phyloP scores from a whole-genome alignment of 306 rosid species.

The Corylus heterophylla region DNA sequence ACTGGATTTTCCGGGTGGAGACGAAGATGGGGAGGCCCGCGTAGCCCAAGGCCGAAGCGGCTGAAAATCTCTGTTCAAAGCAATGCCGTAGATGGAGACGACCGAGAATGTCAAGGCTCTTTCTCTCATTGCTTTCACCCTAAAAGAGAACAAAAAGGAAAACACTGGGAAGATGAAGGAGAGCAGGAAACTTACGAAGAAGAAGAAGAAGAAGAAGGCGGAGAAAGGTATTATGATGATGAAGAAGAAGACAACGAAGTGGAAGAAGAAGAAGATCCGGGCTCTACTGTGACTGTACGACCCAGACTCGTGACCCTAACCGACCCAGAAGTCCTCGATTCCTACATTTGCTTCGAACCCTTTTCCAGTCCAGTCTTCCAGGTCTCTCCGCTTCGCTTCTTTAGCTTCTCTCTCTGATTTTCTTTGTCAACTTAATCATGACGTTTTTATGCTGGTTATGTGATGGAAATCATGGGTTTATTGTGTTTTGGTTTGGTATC shows the following conservation, averaged over 20 bases:
- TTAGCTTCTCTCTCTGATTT: background rate
- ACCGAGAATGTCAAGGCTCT: too few relatives aligned
- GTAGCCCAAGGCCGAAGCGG: slow-evolving; percentile 40
- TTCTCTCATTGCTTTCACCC: too few relatives aligned
- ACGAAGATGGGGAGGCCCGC: slow-evolving; percentile 62
- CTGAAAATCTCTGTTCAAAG: slow-evolving; percentile 22
- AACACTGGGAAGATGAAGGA: background rate
- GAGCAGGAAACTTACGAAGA: slow-evolving; percentile 7
- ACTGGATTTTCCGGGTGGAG: slow-evolving; percentile 33
- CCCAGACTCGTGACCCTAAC: slow-evolving; percentile 34
- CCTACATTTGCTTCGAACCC: slow-evolving; percentile 70
- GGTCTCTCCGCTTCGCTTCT: slow-evolving; percentile 35
- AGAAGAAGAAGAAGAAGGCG: slow-evolving; percentile 8
- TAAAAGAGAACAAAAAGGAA: background rate
- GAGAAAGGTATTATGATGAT: background rate
- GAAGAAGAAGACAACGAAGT: background rate
- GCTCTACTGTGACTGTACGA: background rate
- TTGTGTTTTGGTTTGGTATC: background rate
- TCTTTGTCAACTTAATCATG: too few relatives aligned
- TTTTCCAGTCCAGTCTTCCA: slow-evolving; percentile 66
- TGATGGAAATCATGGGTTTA: background rate
- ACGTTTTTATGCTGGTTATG: background rate
- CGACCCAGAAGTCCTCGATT: slow-evolving; percentile 84
- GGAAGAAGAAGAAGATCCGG: background rate
- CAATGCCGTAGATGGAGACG: background rate